Base-by-base conservation (phyloP, 2,329 filamentous ascomycete genomes). In the Calonectria ilicicola region DNA sequence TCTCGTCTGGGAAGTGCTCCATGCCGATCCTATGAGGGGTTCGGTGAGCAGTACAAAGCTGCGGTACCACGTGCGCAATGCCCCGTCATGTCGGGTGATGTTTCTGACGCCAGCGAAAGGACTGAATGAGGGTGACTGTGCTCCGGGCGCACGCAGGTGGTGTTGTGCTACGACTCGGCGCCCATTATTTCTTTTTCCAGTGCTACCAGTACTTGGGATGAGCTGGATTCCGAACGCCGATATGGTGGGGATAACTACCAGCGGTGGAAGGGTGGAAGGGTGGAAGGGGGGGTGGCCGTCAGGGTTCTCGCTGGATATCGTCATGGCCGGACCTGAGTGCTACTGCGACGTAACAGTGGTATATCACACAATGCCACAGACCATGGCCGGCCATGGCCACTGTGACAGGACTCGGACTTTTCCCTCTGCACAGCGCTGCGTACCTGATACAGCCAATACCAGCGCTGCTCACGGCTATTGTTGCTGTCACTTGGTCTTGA, bases 51-150 rank as follows among this genome's bases (percentile, higher is more conserved):
- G 32, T 3, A 27, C 49, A 70, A 44, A 47, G n/a, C 49, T 56
- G 64, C 32, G 44, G 56, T 77, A 72, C 76, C 76, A 78, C 76
- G 76, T 78, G 74, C 74, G 70, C 67, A 66, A 46, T 70, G 74
- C 70, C 68, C 72, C 70, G 77, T 72, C 70, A 71, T 60, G 76
- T 79, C 69, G 68, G 70, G 60, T 76, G 76, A 76, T 76, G 71
- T n/a, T 65, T 56, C 44, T 47, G 56, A 70, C 58, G 21, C 71
- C 73, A 76, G 74, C 29, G 73, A 65, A 77, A 56, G 44, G 46
- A 69, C 46, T 38, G 68, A 42, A 35, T 70, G 47, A 64, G 67
- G 65, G 65, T 67, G 69, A 72, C 69, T 72, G 47, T 65, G 46
- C 56, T 47, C 26, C 12, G 42, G 63, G 63, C 40, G 32, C 62